Conservation (phyloP, 2,329 filamentous ascomycete genomes). For the Monilinia fructicola region DNA sequence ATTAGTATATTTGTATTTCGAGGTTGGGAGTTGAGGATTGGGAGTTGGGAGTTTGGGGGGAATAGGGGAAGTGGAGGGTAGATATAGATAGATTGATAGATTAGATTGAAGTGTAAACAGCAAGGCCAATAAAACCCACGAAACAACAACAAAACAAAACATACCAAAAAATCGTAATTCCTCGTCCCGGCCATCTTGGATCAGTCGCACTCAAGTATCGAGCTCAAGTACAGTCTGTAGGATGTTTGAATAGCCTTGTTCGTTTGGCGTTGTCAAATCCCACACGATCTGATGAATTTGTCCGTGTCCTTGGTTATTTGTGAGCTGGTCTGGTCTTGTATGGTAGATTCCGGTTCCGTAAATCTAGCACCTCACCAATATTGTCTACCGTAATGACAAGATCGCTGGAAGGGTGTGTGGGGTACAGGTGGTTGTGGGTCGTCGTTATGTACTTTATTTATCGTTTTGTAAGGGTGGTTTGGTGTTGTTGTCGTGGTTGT, state of each 20-base stretch:
- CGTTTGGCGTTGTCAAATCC: constrained; percentile 19
- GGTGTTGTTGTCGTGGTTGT: too few relatives aligned
- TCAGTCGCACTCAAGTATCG: constrained; percentile 23
- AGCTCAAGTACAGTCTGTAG: constrained; percentile 25
- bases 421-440: constrained; percentile 13
- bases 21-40: background rate
- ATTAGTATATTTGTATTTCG: background rate
- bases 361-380: constrained; percentile 9
- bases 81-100: constrained; percentile 5
- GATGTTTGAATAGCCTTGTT: constrained; percentile 20
- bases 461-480: constrained; percentile 4
- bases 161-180: constrained; percentile 98
- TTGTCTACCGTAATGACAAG: constrained; percentile 14
- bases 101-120: background rate
- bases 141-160: constrained; percentile 11
- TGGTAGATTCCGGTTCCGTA: constrained; percentile 1
- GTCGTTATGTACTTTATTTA: constrained; percentile 8
- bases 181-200: constrained; percentile 84
- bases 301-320: constrained; percentile 18
- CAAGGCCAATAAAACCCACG: background rate
- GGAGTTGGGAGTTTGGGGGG: background rate
- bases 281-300: constrained; percentile 16
- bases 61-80: constrained; percentile 15
- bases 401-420: constrained; percentile 20
- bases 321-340: constrained; percentile 4